Evolutionary conservation across 148 eudicot genomes (phyloP).

Genomic region (Rhododendron molle): DNA sequence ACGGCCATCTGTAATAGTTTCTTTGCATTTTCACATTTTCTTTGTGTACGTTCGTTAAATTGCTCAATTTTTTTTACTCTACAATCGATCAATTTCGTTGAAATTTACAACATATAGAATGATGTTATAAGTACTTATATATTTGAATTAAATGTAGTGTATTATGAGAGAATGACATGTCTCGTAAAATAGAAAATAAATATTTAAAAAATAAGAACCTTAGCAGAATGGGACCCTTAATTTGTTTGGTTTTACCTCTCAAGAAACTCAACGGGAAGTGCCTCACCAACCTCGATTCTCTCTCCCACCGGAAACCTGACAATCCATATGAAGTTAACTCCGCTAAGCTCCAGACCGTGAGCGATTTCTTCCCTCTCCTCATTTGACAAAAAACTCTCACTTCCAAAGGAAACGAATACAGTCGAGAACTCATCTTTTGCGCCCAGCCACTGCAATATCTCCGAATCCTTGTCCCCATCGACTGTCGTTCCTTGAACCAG

Average conservation of each 20-base stretch:
- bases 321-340: constrained; percentile 24
- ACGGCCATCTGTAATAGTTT: too few relatives aligned
- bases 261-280: constrained; percentile 21
- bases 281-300: constrained; percentile 9
- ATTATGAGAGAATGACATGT: too few relatives aligned
- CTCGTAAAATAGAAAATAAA: too few relatives aligned
- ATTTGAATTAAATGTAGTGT: too few relatives aligned
- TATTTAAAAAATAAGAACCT: too few relatives aligned
- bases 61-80: too few relatives aligned
- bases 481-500: background rate
- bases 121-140: too few relatives aligned
- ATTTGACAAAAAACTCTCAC: constrained; percentile 14
- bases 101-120: too few relatives aligned
- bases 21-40: too few relatives aligned
- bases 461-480: background rate
- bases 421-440: constrained; percentile 11
- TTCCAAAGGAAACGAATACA: constrained; percentile 30
- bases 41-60: too few relatives aligned
- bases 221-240: too few relatives aligned
- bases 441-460: constrained; percentile 25
- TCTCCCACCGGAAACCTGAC: constrained; percentile 18
- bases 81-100: too few relatives aligned
- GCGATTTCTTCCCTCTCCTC: constrained; percentile 26
- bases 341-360: constrained; percentile 23
- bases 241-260: background rate